Evolutionary conservation across 768 basidiomycete species (phyloP), one percentile per base, ranked within the genome.

Genomic region (Phlegmacium glaucopus): DNA sequence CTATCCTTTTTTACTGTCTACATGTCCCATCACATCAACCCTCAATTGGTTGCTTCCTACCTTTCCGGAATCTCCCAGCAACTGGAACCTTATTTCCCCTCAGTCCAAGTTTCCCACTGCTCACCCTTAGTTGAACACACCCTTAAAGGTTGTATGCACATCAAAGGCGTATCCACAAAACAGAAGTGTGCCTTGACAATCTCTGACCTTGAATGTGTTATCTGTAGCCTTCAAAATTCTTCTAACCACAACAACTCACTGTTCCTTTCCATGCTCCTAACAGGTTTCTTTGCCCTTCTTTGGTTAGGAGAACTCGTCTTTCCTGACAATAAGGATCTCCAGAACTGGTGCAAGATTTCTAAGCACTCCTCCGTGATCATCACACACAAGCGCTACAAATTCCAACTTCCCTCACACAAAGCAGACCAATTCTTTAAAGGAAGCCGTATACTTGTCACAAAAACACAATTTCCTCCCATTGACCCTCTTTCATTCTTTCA

Each of bases 341-440:
- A 13, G 0, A 6, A 50, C 1, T 28, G 9, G 8, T 5, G 45
- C 4, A 61, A 61, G 15, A 18, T 49, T n/a, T 50, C 36, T 0
- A 11, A 8, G 8, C 17, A 48, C 3, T 16, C 27, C 4, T 49
- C 59, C 0, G 46, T 54, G 2, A n/a, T 41, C 6, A 13, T 48
- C 0, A 15, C 18, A 8, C 4, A 44, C 1, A 38, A 16, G 9
- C 28, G 26, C 6, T 50, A 26, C 16, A 6, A 45, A 6, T 57
- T 65, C 42, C 25, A 57, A 10, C 54, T 76, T 0, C 72, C 72
- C 0, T 17, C 39, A 0, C 73, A 74, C 49, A 77, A 76, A 42
- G 66, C 64, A 5, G 71, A 75, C 50, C 38, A 32, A 0, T 56
- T 51, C 30, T 71, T 63, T 42, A 57, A 49, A n/a, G 50, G 48